Percentiles rank a stretch among this genome's conserved stretches.
Conservation (phyloP, 192 early-diverging fungal species). For the Umbelopsis ramanniana region DNA sequence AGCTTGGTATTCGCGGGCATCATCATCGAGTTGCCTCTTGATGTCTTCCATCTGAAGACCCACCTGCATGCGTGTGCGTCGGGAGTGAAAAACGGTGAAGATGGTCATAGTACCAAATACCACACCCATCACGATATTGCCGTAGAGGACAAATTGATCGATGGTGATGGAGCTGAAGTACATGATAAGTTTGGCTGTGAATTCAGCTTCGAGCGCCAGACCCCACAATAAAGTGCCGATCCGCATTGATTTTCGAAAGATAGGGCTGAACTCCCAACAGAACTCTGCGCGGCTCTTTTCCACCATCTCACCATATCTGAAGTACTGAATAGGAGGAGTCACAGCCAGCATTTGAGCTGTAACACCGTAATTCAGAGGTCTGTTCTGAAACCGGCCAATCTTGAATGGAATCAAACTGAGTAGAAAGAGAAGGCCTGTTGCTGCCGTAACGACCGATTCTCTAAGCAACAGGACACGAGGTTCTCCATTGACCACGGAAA, state of each 20-base stretch:
- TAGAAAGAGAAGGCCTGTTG: conserved; percentile 34
- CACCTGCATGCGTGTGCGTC: neutral
- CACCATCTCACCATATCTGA: conserved; percentile 22
- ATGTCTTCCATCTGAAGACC: neutral
- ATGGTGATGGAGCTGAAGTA: conserved; percentile 19
- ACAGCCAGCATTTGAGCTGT: conserved; percentile 31
- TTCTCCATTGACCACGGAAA: conserved; percentile 34
- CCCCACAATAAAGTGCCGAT: conserved; percentile 13
- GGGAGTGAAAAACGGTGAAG: neutral
- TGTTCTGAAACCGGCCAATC: conserved; percentile 25
- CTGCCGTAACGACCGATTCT: conserved; percentile 37
- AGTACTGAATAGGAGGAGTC: conserved; percentile 27
- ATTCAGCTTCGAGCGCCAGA: conserved; percentile 6
- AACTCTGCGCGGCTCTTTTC: conserved; percentile 33
- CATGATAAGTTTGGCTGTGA: conserved; percentile 17
- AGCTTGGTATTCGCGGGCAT: neutral
- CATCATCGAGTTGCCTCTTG: neutral
- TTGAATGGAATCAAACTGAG: conserved; percentile 37
- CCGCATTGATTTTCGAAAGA: neutral
- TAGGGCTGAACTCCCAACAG: conserved; percentile 30
- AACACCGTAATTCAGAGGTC: conserved; percentile 26
- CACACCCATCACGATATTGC: conserved; percentile 38
- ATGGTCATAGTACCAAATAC: conserved; percentile 23
- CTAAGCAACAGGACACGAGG: conserved; percentile 39
- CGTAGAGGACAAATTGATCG: conserved; percentile 29